Evolutionary conservation across 2,329 filamentous ascomycete species (phyloP), one percentile per base, ranked within the genome.

Genomic region (Paecilomyces sp.): DNA sequence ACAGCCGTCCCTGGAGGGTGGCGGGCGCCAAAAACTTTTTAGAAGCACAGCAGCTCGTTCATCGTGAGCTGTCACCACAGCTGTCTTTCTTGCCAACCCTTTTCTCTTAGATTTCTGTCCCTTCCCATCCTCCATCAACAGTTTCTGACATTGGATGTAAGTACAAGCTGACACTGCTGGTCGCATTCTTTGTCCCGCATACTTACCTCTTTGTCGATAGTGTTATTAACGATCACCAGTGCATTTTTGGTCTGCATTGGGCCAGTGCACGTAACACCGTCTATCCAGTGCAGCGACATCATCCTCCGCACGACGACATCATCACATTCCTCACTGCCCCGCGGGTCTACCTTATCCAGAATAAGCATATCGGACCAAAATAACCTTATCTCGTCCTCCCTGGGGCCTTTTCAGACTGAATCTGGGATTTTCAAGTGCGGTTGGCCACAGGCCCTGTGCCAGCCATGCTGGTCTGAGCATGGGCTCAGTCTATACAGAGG

Each of bases 401-500:
- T 47, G 6, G 36, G 41, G n/a, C n/a, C 9, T 47, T 47, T 47
- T 22, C 7, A 9, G 41, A 47, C 18, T 18, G 41, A 47, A 18
- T 47, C 41, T 18, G 41, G 41, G 41, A n/a, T 59, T 54, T 24
- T 54, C 58, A 60, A 68, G 71, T 68, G 69, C 70, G 72, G 70
- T 67, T 61, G 61, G 67, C 66, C 63, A 28, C 50, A 60, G 66
- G 69, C 70, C 70, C 70, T 67, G 71, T 72, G 71, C 70, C 66
- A 57, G 60, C 63, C 60, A 65, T 64, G 63, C 60, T 61, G 59
- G 57, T 60, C 62, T 67, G 67, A 74, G 69, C 62, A 73, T 74
- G 72, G 68, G 59, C 65, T 66, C 61, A 58, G 61, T 63, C 62
- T 61, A 33, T 60, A 59, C 59, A 62, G 62, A 55, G 59, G 61